Evolutionary conservation across 2,329 filamentous ascomycete genomes (phyloP).

Genomic region (Orbilia ellipsospora): DNA sequence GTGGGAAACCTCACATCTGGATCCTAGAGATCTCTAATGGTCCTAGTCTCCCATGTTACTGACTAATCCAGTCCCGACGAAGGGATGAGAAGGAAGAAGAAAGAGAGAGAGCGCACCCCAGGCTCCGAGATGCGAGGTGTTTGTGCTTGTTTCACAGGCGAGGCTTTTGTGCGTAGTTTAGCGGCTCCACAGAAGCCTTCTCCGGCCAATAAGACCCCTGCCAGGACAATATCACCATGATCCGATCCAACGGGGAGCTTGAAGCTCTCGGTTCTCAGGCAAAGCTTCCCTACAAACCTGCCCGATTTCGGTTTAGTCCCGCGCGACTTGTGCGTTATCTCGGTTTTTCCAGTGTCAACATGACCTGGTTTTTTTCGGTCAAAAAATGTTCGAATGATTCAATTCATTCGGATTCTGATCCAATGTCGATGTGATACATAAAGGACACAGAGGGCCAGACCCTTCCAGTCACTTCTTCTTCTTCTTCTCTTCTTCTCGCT

Average conservation of each 20-base stretch:
- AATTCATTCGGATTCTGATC: no score
- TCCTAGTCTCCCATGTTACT: no score
- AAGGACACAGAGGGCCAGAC: background rate
- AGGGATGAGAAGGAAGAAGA: background rate
- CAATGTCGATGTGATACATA: no score
- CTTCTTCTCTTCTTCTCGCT: background rate
- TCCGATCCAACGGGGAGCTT: background rate
- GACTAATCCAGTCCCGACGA: no score
- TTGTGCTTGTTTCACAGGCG: conserved; percentile 21
- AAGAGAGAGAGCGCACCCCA: background rate
- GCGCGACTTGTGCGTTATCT: conserved; percentile 27
- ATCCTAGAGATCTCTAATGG: no score
- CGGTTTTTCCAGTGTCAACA: background rate
- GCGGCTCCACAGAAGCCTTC: conserved; percentile 1
- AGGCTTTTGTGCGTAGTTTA: conserved; percentile 51
- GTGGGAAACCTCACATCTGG: no score
- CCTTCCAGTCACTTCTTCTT: background rate
- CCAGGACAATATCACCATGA: conserved; percentile 19
- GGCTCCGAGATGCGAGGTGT: background rate
- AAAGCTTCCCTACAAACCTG: conserved; percentile 2
- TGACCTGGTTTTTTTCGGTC: background rate
- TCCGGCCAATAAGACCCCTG: conserved; percentile 19
- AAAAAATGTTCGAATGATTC: no score
- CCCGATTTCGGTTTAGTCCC: background rate
- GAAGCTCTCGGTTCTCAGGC: background rate